A percentile compares a stretch with the other conserved stretches of the same genome.
Evolutionary conservation across 768 basidiomycete genomes (phyloP).

Genomic region (Tricholoma saponaceum): DNA sequence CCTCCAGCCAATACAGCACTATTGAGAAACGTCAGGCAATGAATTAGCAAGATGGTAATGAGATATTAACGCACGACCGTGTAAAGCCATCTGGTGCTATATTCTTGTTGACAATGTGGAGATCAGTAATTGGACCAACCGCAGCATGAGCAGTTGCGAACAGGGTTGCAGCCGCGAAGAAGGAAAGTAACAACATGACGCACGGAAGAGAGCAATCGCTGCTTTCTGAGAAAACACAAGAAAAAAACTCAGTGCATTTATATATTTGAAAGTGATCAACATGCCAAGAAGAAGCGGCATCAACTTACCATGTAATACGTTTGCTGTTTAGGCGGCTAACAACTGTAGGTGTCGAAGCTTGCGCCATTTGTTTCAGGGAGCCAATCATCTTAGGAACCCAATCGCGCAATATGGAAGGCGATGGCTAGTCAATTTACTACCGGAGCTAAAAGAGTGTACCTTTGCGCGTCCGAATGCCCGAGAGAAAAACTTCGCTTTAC

Average conservation of each 20-base stretch:
- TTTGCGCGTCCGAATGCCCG: not conserved
- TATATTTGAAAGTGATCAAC: not conserved
- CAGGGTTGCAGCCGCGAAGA: not conserved
- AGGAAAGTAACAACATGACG: not conserved
- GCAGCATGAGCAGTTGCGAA: slow-evolving; percentile 10
- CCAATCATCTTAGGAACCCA: too few relatives aligned
- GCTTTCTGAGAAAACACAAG: not conserved
- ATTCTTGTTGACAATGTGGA: slow-evolving; percentile 35
- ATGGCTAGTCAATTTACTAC: not conserved
- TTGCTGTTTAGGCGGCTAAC: not conserved
- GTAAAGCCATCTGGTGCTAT: slow-evolving; percentile 45
- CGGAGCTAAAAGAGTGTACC: not conserved
- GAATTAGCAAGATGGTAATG: not conserved
- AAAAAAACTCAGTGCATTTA: not conserved
- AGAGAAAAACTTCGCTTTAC: not conserved
- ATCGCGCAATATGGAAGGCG: not conserved
- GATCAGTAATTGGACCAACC: slow-evolving; percentile 24
- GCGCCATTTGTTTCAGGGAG: not conserved
- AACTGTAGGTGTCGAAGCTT: not conserved
- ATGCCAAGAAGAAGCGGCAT: not conserved
- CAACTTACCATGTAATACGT: not conserved
- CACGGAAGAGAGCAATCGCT: not conserved
- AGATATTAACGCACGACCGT: slow-evolving; percentile 9
- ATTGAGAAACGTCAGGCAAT: not conserved
- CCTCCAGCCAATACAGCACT: slow-evolving; percentile 30